Evolutionary conservation across 129 eudicot species (phyloP).

Genomic region (sunflower (Helianthus annuus)): DNA sequence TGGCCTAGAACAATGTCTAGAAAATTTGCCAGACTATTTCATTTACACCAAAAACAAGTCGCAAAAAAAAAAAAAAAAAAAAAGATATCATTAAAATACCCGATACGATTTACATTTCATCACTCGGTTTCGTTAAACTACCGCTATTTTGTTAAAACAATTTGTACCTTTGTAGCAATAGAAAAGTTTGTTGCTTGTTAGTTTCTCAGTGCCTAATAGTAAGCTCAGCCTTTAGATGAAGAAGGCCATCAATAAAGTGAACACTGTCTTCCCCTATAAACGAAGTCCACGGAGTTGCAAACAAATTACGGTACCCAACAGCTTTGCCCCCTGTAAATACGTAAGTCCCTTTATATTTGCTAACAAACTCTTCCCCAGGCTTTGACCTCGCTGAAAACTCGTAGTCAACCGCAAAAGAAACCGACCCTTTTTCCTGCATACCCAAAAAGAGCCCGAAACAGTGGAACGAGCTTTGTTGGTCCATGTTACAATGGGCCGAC

Average conservation of each 20-base stretch:
- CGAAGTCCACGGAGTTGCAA: conserved; percentile 59
- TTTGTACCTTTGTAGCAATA: conserved; percentile 13
- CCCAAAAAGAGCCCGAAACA: conserved; percentile 88
- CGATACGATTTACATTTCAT: conserved; percentile 13
- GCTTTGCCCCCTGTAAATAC: conserved; percentile 82
- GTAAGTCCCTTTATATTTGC: conserved; percentile 65
- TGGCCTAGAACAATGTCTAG: background rate
- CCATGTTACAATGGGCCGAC: conserved; percentile 81
- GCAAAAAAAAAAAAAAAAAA: background rate
- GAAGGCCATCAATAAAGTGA: conserved; percentile 59
- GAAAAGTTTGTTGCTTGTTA: background rate
- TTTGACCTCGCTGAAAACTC: conserved; percentile 80
- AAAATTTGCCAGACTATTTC: background rate
- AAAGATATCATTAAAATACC: background rate
- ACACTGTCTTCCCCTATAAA: conserved; percentile 68
- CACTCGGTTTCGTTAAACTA: conserved; percentile 23
- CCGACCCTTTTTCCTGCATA: conserved; percentile 72
- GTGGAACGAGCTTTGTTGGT: conserved; percentile 59
- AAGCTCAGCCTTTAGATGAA: conserved; percentile 73
- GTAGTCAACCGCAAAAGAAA: conserved; percentile 64
- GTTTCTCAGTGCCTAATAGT: conserved; percentile 43
- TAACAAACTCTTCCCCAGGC: conserved; percentile 45
- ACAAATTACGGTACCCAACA: conserved; percentile 75
- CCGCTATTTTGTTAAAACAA: background rate
- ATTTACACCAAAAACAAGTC: conserved; percentile 21